Conservation (phyloP, 2,329 filamentous ascomycete genomes). For the Cercospora brassicicola region DNA sequence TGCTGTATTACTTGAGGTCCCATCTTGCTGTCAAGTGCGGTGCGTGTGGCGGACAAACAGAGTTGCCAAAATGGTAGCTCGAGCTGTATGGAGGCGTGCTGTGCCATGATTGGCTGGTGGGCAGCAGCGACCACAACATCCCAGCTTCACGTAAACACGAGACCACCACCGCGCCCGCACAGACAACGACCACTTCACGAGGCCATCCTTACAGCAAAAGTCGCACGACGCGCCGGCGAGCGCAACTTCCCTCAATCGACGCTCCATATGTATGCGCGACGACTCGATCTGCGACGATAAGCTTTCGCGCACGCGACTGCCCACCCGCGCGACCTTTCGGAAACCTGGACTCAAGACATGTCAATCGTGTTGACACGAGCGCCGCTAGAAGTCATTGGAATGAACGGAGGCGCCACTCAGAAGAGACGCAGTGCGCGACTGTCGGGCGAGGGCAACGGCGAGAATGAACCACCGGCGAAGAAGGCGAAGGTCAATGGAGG, state of each 20-base stretch:
- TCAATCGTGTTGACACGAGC: slow-evolving; percentile 42
- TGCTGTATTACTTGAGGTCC: slow-evolving; percentile 35
- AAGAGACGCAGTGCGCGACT: slow-evolving; percentile 51
- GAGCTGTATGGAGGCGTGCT: slow-evolving; percentile 4
- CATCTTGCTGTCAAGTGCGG: slow-evolving; percentile 15
- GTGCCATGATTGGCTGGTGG: background rate
- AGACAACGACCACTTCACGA: slow-evolving; percentile 6
- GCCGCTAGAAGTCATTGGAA: slow-evolving; percentile 50
- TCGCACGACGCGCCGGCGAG: slow-evolving; percentile 11
- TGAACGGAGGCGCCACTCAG: slow-evolving; percentile 50
- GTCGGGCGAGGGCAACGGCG: slow-evolving; percentile 44
- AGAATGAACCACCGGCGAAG: slow-evolving; percentile 48
- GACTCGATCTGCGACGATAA: slow-evolving; percentile 15
- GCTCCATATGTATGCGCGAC: slow-evolving; percentile 14
- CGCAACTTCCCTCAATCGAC: background rate
- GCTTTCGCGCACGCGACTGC: slow-evolving; percentile 19
- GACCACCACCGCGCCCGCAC: slow-evolving; percentile 1
- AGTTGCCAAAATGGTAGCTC: background rate
- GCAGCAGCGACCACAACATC: slow-evolving; percentile 5
- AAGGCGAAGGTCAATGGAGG: slow-evolving; percentile 43
- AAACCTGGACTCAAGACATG: slow-evolving; percentile 31
- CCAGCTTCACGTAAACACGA: slow-evolving; percentile 14
- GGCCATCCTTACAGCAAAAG: slow-evolving; percentile 10
- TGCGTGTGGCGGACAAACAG: background rate
- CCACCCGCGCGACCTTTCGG: slow-evolving; percentile 1